Conservation (phyloP, 345 rosid species). For the Turnera subulata region DNA sequence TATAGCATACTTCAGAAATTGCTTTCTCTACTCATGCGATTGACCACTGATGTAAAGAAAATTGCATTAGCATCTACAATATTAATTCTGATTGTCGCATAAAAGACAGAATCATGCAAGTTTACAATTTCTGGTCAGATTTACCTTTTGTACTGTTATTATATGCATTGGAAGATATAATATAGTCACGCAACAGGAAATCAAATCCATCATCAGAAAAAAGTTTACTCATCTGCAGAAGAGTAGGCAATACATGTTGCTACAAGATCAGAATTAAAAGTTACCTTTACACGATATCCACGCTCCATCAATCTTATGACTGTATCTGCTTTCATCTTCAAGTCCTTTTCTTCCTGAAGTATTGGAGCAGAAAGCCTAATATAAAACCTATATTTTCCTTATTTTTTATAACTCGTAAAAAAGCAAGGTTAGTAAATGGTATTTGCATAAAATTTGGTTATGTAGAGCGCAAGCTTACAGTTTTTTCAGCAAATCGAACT, state of each 20-base stretch:
- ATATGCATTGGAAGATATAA: too few species aligned
- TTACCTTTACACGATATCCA: conserved; percentile 95
- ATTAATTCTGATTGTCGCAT: not conserved
- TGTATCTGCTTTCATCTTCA: conserved; percentile 62
- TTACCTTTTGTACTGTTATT: too few species aligned
- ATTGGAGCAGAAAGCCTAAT: conserved; percentile 14
- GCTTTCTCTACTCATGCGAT: too few species aligned
- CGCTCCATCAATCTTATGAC: conserved; percentile 62
- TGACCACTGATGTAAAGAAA: too few species aligned
- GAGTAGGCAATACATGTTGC: too few species aligned
- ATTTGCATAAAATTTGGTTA: not conserved
- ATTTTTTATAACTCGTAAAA: not conserved
- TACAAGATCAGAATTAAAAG: not conserved
- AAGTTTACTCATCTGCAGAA: too few species aligned
- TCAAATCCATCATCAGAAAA: too few species aligned
- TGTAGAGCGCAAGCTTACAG: conserved; percentile 43
- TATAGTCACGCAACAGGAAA: too few species aligned
- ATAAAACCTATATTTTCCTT: conserved; percentile 1
- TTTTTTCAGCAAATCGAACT: conserved; percentile 68
- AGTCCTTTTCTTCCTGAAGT: conserved; percentile 72
- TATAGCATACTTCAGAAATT: too few species aligned
- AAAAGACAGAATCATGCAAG: not conserved
- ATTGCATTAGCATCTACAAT: too few species aligned
- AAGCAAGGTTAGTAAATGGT: not conserved
- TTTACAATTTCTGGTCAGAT: too few species aligned